Evolutionary conservation across 2,329 filamentous ascomycete genomes (phyloP), one percentile per base, ranked within the genome.

Genomic region (Ciborinia camelliae): DNA sequence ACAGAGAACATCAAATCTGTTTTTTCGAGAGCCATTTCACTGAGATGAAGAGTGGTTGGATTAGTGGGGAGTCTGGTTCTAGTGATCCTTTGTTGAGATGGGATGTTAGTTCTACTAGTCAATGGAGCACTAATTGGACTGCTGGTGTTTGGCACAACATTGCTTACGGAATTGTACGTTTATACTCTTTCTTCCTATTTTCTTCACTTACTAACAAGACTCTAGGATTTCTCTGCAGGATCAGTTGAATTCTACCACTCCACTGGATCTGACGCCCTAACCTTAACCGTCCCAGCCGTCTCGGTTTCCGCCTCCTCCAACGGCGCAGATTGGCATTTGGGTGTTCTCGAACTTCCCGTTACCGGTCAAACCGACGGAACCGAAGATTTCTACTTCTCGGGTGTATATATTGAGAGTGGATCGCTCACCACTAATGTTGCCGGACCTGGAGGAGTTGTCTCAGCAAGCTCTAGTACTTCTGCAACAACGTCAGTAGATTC

Each of bases 1-100:
- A 80, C 14, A 82, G 87, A 63, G 88, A 91, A 79, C 89, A 91
- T 76, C 88, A 91, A 76, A 80, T 81, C 71, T 77, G 75, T 73
- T 82, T 82, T 75, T 86, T 86, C 77, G 88, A 90, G 77, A 85
- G 81, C 74, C 88, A 91, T 77, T 91, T 91, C 76, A 90, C 88
- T 15, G 89, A 91, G 79, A 77, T 91, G 75, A 90, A 91, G 79
- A 85, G 84, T 65, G 89, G 88, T 52, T 86, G 82, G 82, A 78
- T 87, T 32, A 77, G 76, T 60, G 81, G 81, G 52, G 77, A 79
- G 63, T 68, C 73, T 39, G 80, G 78, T 48, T 78, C 78, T 75
- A 65, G 75, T 26, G 79, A 83, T 66, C 77, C 81, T 37, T 79
- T 90, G 68, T 79, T 91, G 68, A 83, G 85, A 70, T 91, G 88